Evolutionary conservation across 331 rosid genomes (phyloP).

Genomic region (Rhamnella rubrinervis): DNA sequence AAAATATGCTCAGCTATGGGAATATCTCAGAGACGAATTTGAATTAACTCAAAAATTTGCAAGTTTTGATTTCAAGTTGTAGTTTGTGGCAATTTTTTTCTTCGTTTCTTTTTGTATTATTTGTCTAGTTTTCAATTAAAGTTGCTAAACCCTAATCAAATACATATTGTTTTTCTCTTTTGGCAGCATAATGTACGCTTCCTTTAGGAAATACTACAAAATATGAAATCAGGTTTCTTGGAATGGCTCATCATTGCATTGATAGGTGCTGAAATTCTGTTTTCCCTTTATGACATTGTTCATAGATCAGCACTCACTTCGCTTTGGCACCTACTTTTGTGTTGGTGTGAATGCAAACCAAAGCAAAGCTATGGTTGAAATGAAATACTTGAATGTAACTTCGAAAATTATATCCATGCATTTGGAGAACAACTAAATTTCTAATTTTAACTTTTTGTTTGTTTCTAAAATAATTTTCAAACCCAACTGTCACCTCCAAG

Average conservation of each 20-base stretch:
- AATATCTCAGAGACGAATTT: constrained; percentile 60
- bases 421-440: too few species aligned
- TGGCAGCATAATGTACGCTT: constrained; percentile 94
- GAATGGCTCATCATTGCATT: too few species aligned
- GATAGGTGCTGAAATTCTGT: too few species aligned
- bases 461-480: too few species aligned
- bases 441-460: too few species aligned
- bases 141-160: neutral
- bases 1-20: constrained; percentile 99
- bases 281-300: too few species aligned
- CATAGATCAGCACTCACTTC: constrained; percentile 46
- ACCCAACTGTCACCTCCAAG: too few species aligned
- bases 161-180: neutral
- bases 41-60: constrained; percentile 63
- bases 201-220: constrained; percentile 49
- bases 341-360: neutral
- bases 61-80: constrained; percentile 92
- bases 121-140: neutral
- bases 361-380: too few species aligned
- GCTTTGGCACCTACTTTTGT: constrained; percentile 39
- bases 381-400: too few species aligned
- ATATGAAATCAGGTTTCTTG: too few species aligned
- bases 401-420: too few species aligned
- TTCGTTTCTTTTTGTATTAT: neutral
- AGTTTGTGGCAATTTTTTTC: constrained; percentile 62